Conservation (phyloP, 2,329 filamentous ascomycete species). For the Colletotrichum karsti region DNA sequence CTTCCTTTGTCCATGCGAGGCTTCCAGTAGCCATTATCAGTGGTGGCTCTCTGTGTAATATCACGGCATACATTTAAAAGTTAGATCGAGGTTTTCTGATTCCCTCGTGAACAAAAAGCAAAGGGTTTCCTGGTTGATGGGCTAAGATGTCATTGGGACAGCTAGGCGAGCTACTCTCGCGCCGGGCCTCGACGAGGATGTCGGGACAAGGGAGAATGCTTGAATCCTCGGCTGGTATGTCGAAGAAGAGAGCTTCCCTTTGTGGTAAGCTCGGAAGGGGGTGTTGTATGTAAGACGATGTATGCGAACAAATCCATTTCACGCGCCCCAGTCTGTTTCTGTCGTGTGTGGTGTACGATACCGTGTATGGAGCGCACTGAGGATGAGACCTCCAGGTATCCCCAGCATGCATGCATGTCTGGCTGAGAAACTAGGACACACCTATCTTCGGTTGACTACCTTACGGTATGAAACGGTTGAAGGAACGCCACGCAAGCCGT, state of each 20-base stretch:
- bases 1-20: slow-evolving; percentile 26
- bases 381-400: too few species aligned
- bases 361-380: too few species aligned
- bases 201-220: not conserved
- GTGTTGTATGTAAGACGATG: slow-evolving; percentile 27
- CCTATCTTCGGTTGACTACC: too few species aligned
- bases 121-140: slow-evolving; percentile 19
- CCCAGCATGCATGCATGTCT: too few species aligned
- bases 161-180: not conserved
- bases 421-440: too few species aligned
- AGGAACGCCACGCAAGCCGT: too few species aligned
- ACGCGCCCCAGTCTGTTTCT: too few species aligned
- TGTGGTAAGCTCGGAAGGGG: not conserved
- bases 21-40: slow-evolving; percentile 13
- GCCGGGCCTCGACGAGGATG: not conserved
- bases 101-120: slow-evolving; percentile 23
- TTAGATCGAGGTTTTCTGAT: not conserved
- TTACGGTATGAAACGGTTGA: too few species aligned
- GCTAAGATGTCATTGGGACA: slow-evolving; percentile 5
- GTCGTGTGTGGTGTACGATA: too few species aligned
- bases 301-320: slow-evolving; percentile 26
- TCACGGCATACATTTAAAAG: slow-evolving; percentile 27
- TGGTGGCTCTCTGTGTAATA: slow-evolving; percentile 28
- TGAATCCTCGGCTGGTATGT: not conserved
- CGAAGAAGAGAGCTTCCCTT: not conserved